phyloP scores from a whole-genome alignment of 2,329 filamentous ascomycete species.

The Sphaerulina vaccinii region DNA sequence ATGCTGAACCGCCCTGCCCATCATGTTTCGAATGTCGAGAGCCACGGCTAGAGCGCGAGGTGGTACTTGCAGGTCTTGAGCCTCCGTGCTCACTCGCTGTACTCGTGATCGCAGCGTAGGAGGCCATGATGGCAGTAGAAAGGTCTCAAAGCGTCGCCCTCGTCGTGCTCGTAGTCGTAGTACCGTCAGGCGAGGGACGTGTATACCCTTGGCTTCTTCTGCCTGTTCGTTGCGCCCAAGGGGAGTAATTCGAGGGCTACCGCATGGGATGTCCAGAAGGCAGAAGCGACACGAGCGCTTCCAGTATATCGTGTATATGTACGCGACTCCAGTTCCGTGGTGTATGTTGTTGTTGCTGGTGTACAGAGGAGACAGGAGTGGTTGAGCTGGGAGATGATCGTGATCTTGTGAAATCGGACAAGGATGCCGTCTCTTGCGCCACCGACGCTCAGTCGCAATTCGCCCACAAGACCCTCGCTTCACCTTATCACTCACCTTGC shows the following conservation, averaged over 20 bases:
- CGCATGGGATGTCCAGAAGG: conserved; percentile 4
- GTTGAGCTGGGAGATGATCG: no score
- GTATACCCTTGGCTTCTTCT: background rate
- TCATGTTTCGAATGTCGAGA: conserved; percentile 66
- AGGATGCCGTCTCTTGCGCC: no score
- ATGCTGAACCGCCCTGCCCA: conserved; percentile 70
- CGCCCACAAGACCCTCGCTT: no score
- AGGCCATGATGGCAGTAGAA: conserved; percentile 41
- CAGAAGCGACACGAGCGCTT: conserved; percentile 15
- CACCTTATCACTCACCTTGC: no score
- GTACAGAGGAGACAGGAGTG: background rate
- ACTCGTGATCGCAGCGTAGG: conserved; percentile 47
- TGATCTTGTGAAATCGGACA: no score
- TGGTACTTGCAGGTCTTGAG: conserved; percentile 42
- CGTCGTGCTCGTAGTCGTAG: conserved; percentile 2
- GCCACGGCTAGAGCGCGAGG: conserved; percentile 50
- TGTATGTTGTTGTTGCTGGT: background rate
- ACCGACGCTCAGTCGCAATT: no score
- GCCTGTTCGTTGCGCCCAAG: background rate
- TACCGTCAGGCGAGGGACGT: background rate
- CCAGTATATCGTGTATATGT: background rate
- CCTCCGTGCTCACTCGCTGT: conserved; percentile 40
- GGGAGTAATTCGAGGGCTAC: conserved; percentile 8
- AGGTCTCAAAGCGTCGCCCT: no score
- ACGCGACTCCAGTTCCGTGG: background rate